Conservation (phyloP, 495 filamentous ascomycete species). For the Rostrohypoxylon terebratum region DNA sequence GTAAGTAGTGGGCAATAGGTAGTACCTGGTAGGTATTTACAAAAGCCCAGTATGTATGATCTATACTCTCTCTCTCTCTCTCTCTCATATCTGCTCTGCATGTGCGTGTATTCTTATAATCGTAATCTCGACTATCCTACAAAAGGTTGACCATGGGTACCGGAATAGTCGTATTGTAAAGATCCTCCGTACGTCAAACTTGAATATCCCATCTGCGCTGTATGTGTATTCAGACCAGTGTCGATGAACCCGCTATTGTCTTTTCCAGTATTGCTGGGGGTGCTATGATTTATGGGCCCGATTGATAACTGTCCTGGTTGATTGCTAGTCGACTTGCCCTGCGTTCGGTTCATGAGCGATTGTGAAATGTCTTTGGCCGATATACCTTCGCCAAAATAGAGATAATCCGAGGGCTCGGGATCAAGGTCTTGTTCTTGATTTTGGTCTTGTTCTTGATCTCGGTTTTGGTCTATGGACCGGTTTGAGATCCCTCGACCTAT, state of each 20-base stretch:
- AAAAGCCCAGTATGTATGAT: too few species aligned
- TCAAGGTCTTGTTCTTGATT: background rate
- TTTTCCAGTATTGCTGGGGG: background rate
- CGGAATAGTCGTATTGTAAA: constrained; percentile 20
- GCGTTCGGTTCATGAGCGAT: constrained; percentile 2
- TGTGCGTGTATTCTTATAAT: too few species aligned
- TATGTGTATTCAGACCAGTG: constrained; percentile 18
- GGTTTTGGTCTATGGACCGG: background rate
- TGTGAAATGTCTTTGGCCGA: constrained; percentile 4
- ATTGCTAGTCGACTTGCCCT: constrained; percentile 10
- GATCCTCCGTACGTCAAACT: constrained; percentile 25
- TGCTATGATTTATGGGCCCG: background rate
- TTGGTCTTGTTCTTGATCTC: background rate
- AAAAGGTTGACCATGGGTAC: background rate
- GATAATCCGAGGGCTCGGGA: constrained; percentile 19
- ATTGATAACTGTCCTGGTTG: background rate
- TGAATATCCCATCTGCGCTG: constrained; percentile 29
- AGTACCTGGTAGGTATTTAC: too few species aligned
- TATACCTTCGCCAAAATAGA: constrained; percentile 24
- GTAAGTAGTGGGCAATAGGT: too few species aligned
- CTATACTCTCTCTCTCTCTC: too few species aligned
- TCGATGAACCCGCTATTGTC: constrained; percentile 26
- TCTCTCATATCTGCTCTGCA: too few species aligned
- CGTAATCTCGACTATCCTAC: background rate
- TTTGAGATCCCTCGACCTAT: background rate